Evolutionary conservation across 2,329 filamentous ascomycete species (phyloP).

Genomic region (Thielaviopsis ethacetica): DNA sequence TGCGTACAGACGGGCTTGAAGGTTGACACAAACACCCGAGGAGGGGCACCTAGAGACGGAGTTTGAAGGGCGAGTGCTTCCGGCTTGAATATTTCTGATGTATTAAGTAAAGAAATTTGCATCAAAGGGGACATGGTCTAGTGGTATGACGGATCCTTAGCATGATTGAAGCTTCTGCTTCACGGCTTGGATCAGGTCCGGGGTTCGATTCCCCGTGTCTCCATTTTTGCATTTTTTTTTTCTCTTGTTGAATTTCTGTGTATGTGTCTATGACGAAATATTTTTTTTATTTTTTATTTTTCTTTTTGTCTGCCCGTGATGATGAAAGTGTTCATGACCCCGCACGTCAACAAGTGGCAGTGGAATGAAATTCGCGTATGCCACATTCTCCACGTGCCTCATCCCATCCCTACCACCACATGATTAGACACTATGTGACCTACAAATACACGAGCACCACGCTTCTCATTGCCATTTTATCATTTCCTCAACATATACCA

Average conservation of each 20-base stretch:
- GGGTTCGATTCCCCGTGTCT: slow-evolving; percentile 7
- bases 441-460: neutral
- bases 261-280: too few species aligned
- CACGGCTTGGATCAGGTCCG: neutral
- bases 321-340: neutral
- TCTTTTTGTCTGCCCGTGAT: neutral
- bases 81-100: neutral
- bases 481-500: neutral
- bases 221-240: slow-evolving; percentile 1
- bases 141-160: neutral
- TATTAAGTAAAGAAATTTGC: neutral
- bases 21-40: too few species aligned
- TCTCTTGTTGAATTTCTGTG: too few species aligned
- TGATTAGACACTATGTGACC: neutral
- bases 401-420: neutral
- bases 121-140: neutral
- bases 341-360: neutral
- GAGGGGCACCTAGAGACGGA: neutral
- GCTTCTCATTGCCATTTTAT: neutral
- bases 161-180: neutral
- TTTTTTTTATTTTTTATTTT: too few species aligned
- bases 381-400: neutral
- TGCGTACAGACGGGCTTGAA: slow-evolving; percentile 21
- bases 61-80: neutral
- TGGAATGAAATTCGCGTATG: neutral